These are phyloP conservation scores for Neurospora sp. DNA, from an alignment of 495 filamentous ascomycete genomes.

Conservation along the genomic window DNA sequence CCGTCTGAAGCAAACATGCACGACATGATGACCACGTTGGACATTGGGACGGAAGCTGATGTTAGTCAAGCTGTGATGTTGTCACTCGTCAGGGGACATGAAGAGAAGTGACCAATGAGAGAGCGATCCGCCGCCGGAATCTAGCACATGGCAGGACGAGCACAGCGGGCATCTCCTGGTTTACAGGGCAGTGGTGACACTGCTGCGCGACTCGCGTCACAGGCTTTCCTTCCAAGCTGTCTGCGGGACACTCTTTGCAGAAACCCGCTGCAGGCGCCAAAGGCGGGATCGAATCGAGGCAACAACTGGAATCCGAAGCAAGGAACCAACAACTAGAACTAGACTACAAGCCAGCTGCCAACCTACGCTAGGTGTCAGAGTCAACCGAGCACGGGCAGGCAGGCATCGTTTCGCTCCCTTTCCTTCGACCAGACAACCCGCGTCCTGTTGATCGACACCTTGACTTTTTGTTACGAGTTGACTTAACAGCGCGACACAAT, in stretches of 20 bases:
- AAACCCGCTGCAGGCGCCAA: background rate
- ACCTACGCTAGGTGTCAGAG: background rate
- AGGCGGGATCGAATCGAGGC: background rate
- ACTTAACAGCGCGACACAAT: background rate
- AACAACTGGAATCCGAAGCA: background rate
- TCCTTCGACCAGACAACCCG: background rate
- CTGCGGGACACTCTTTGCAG: background rate
- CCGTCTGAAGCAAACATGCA: background rate
- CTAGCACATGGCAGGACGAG: background rate
- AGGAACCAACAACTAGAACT: background rate
- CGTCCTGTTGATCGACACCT: background rate
- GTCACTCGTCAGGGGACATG: background rate
- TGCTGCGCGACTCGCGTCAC: conserved; percentile 22
- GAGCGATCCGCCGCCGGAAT: background rate
- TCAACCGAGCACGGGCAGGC: background rate
- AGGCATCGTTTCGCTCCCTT: background rate
- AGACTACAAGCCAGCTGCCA: background rate
- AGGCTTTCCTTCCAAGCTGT: background rate
- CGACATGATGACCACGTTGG: no score
- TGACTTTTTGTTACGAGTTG: background rate
- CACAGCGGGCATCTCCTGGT: conserved; percentile 1
- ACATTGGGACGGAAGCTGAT: no score
- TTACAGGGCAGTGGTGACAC: background rate
- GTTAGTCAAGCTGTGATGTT: background rate
- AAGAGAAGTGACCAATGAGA: background rate